Evolutionary conservation across 2,329 filamentous ascomycete genomes (phyloP).

Genomic region (Pestalotiopsis fici): DNA sequence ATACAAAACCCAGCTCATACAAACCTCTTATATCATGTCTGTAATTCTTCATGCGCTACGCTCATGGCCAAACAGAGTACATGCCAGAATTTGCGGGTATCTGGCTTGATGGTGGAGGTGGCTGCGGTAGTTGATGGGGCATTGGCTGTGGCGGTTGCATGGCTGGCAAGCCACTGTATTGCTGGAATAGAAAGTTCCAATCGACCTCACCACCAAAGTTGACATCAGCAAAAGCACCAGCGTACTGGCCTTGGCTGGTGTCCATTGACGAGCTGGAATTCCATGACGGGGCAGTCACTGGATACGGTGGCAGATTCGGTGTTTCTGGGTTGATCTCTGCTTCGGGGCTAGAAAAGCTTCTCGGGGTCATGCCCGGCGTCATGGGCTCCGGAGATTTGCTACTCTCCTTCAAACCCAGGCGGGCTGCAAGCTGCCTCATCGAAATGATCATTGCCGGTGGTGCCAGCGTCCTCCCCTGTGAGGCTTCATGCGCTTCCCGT

Average conservation of each 20-base stretch:
- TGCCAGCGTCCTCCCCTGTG: conserved; percentile 41
- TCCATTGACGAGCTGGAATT: conserved; percentile 20
- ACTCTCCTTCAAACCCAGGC: conserved; percentile 31
- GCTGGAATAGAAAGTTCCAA: conserved; percentile 30
- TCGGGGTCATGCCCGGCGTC: neutral
- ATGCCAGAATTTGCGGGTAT: neutral
- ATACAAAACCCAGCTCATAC: too few species aligned
- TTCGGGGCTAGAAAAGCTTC: conserved; percentile 6
- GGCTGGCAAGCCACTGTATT: conserved; percentile 25
- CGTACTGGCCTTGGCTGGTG: conserved; percentile 26
- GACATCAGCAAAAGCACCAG: conserved; percentile 28
- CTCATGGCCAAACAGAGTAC: neutral
- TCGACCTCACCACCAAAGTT: conserved; percentile 33
- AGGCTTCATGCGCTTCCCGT: conserved; percentile 47
- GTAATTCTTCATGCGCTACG: neutral
- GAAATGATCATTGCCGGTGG: conserved; percentile 48
- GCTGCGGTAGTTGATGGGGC: neutral
- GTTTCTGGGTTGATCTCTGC: conserved; percentile 14
- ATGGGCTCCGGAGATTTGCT: conserved; percentile 26
- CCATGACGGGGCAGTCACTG: conserved; percentile 18
- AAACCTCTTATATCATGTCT: neutral
- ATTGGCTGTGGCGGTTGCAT: neutral
- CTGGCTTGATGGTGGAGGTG: neutral
- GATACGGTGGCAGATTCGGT: conserved; percentile 5
- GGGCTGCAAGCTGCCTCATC: conserved; percentile 43